These are phyloP conservation scores for Aspergillus wentii DNA, from an alignment of 495 filamentous ascomycete genomes.

Conservation along the genomic window DNA sequence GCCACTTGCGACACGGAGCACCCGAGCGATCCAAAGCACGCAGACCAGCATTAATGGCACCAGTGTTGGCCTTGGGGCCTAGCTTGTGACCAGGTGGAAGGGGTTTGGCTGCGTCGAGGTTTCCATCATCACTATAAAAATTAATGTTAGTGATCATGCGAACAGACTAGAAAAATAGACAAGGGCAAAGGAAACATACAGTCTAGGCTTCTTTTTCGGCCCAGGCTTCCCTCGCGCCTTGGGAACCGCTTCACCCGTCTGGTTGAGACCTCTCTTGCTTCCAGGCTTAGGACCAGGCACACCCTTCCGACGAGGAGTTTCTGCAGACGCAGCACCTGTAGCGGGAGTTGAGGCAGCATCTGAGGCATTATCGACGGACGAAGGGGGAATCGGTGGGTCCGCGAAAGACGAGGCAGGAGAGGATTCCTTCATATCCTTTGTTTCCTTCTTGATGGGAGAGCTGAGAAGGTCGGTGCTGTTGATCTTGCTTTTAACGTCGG, in stretches of 20 bases:
- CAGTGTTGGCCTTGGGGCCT: slow-evolving; percentile 95
- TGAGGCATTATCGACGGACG: slow-evolving; percentile 48
- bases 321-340: slow-evolving; percentile 48
- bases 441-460: slow-evolving; percentile 34
- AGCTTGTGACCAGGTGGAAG: slow-evolving; percentile 67
- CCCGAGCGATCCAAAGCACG: slow-evolving; percentile 88
- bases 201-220: slow-evolving; percentile 88
- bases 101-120: slow-evolving; percentile 44
- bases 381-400: slow-evolving; percentile 47
- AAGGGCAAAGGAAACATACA: slow-evolving; percentile 80
- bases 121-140: slow-evolving; percentile 53
- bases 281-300: slow-evolving; percentile 52
- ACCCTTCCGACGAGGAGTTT: slow-evolving; percentile 51
- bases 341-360: slow-evolving; percentile 50
- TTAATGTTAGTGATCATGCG: slow-evolving; percentile 13
- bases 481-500: slow-evolving; percentile 19
- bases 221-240: slow-evolving; percentile 82
- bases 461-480: slow-evolving; percentile 24
- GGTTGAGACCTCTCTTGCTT: slow-evolving; percentile 54
- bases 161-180: not conserved
- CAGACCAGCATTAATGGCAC: slow-evolving; percentile 94
- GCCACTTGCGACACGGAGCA: slow-evolving; percentile 88
- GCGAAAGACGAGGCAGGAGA: slow-evolving; percentile 44
- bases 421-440: no score
- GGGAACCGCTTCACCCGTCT: slow-evolving; percentile 50